These are phyloP conservation scores for Colletotrichum costaricense DNA, from an alignment of 2,329 filamentous ascomycete genomes.

Conservation along the genomic window DNA sequence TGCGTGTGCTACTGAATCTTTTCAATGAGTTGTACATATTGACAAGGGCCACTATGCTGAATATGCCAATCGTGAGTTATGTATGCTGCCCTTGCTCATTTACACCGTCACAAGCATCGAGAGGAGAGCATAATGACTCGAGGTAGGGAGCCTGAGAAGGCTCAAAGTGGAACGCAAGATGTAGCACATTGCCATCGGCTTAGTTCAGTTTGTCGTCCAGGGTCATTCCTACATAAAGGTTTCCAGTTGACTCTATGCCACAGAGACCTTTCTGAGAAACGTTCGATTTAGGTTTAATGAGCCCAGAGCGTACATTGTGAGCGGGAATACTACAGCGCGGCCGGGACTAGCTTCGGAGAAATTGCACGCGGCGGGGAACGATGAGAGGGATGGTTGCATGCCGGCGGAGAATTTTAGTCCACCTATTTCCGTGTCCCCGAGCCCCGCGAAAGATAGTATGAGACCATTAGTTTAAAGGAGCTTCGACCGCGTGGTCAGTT, in stretches of 20 bases:
- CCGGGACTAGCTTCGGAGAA: background rate
- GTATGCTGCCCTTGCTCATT: too few species aligned
- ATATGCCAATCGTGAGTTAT: too few species aligned
- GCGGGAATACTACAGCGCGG: background rate
- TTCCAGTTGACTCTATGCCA: background rate
- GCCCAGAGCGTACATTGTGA: background rate
- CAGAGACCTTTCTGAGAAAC: background rate
- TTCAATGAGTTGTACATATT: too few species aligned
- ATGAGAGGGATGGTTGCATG: background rate
- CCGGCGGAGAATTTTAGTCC: slow-evolving; percentile 25
- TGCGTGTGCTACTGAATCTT: too few species aligned
- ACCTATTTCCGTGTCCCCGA: slow-evolving; percentile 20
- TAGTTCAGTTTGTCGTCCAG: background rate
- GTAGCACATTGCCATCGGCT: too few species aligned
- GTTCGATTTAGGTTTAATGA: background rate
- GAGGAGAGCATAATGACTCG: too few species aligned
- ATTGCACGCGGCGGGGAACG: background rate
- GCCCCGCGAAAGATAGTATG: background rate
- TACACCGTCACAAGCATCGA: too few species aligned
- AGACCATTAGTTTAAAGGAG: background rate
- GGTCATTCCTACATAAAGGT: too few species aligned
- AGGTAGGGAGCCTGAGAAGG: too few species aligned
- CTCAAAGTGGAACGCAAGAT: too few species aligned
- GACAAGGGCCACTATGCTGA: too few species aligned
- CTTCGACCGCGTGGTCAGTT: background rate